Evolutionary conservation across 1,284 basidiomycete species (phyloP), one percentile per base, ranked within the genome.

Genomic region (Ustilago xerochloae): DNA sequence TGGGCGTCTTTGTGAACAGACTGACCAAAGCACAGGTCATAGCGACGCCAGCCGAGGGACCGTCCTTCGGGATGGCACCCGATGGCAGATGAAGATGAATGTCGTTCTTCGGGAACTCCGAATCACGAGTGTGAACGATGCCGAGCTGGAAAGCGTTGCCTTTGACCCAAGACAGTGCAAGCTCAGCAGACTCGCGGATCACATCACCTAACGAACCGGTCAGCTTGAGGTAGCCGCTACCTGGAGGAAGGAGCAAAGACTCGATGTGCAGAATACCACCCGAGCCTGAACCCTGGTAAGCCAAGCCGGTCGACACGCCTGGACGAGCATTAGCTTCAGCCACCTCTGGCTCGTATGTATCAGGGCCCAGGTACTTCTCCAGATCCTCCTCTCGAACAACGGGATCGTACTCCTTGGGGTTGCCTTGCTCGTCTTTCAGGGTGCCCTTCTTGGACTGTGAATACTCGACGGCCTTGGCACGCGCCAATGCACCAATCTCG

Each of bases 11-110:
- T 5, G 91, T 92, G 43, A 94, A 86, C 33, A 94, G 86, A 6
- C 91, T 93, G 13, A 94, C 91, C 54, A 95, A 88, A 0, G 93
- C 93, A 76, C 92, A 92, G 1, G 90, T 89, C 89, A 95, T 93
- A 2, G 93, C 92, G 18, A 94, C 88, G 5, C 93, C 93, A 0
- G 93, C 93, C 75, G 75, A 70, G 48, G 93, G 93, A 0, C 93
- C 93, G 81, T 95, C 93, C 86, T 95, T 95, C 87, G 91, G 93
- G 83, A 93, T 91, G 2, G 92, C 91, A 1, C 93, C 93, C 1
- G 91, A 88, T 1, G 93, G 93, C 38, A 95, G 86, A 81, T 96
- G 93, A n/a, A 95, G 85, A 77, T 96, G 94, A 10, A 95, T 87
- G 80, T 95, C 93, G 57, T 93, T 89, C 38, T 90, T 87, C 77